A percentile compares a stretch with the other conserved stretches of the same genome.
phyloP scores from a whole-genome alignment of 192 early-diverging fungal species.

The Polychytrium aggregatum region DNA sequence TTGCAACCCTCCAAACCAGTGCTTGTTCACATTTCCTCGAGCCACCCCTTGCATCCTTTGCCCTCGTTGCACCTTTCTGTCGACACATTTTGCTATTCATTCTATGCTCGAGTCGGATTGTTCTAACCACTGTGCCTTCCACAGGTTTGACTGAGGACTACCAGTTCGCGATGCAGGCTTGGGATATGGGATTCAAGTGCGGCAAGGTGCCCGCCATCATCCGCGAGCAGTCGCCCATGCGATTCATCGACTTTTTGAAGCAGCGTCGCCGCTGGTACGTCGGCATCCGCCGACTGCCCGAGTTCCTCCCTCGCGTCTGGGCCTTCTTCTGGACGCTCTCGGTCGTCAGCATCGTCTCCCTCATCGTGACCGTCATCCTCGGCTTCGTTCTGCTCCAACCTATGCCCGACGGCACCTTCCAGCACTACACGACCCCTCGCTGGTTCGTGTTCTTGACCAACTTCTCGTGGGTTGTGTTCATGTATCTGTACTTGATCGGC shows the following conservation, averaged over 20 bases:
- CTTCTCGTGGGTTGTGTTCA: constrained; percentile 37
- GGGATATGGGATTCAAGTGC: constrained; percentile 36
- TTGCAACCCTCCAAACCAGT: no score
- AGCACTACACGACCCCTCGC: constrained; percentile 23
- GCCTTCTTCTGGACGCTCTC: constrained; percentile 43
- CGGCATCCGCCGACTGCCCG: constrained; percentile 40
- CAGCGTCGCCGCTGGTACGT: constrained; percentile 50
- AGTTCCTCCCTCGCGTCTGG: constrained; percentile 41
- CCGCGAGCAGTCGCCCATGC: constrained; percentile 39
- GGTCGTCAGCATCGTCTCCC: constrained; percentile 29
- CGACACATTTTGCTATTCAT: no score
- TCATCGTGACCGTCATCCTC: constrained; percentile 29
- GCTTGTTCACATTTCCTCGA: no score
- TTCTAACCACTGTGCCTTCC: neutral
- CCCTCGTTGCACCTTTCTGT: no score
- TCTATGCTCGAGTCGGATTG: no score
- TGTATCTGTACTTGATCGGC: constrained; percentile 39
- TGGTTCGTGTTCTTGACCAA: constrained; percentile 45
- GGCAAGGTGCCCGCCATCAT: constrained; percentile 36
- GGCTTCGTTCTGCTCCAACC: constrained; percentile 22
- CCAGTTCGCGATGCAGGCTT: constrained; percentile 40
- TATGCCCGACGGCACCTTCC: constrained; percentile 4
- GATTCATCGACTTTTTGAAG: constrained; percentile 42
- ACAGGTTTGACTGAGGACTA: constrained; percentile 42
- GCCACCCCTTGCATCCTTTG: no score